Evolutionary conservation across 2,329 filamentous ascomycete species (phyloP).

Genomic region (Plenodomus tracheiphilus): DNA sequence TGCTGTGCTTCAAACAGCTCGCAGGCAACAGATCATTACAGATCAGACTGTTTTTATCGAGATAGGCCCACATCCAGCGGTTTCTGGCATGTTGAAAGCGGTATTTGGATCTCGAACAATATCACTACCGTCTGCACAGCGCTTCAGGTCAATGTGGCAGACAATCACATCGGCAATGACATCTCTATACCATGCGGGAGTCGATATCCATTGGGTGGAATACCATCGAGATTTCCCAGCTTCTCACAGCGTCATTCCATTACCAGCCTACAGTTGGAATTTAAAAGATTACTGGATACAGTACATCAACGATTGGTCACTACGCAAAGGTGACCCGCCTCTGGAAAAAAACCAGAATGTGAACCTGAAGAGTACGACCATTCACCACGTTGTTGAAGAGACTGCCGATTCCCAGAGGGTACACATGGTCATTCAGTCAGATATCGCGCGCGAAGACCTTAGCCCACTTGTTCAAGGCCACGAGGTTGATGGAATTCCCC

Average conservation of each 20-base stretch:
- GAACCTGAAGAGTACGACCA: constrained; percentile 4
- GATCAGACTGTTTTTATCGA: constrained; percentile 22
- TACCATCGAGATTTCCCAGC: constrained; percentile 47
- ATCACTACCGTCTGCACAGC: background rate
- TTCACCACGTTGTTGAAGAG: background rate
- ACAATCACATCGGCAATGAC: constrained; percentile 40
- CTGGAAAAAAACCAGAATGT: background rate
- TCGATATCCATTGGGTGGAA: constrained; percentile 64
- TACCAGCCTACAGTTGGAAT: constrained; percentile 45
- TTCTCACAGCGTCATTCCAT: constrained; percentile 3
- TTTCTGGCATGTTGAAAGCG: constrained; percentile 15
- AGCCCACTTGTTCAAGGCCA: constrained; percentile 14
- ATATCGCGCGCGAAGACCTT: constrained; percentile 11
- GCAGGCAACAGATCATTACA: background rate
- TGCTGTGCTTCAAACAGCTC: constrained; percentile 46
- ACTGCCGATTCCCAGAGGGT: background rate
- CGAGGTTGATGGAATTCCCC: constrained; percentile 14
- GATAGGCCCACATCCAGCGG: constrained; percentile 15
- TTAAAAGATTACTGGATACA: constrained; percentile 45
- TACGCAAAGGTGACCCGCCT: constrained; percentile 16
- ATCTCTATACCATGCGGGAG: constrained; percentile 53
- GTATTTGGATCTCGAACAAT: constrained; percentile 28
- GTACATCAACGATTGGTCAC: constrained; percentile 39
- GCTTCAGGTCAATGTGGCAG: background rate
- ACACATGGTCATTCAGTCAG: constrained; percentile 11